phyloP scores from a whole-genome alignment of 2,329 filamentous ascomycete species.

The Pseudogymnoascus sp. region DNA sequence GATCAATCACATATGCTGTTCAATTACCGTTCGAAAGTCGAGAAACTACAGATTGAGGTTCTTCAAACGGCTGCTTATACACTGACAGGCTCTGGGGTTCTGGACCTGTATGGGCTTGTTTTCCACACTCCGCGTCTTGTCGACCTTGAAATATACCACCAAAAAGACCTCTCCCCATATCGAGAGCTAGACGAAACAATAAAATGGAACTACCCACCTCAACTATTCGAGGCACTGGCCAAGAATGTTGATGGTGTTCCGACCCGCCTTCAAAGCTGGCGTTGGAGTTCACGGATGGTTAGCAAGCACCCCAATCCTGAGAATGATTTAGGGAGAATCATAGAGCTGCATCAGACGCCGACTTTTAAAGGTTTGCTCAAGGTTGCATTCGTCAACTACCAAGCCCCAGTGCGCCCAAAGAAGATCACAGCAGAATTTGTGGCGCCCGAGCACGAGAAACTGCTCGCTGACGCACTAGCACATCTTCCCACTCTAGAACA shows the following conservation, averaged over 20 bases:
- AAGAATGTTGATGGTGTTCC: slow-evolving; percentile 25
- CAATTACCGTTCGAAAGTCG: slow-evolving; percentile 66
- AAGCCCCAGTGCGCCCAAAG: slow-evolving; percentile 40
- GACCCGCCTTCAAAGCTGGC: slow-evolving; percentile 44
- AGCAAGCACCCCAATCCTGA: slow-evolving; percentile 39
- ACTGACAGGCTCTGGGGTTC: slow-evolving; percentile 44
- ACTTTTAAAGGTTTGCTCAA: slow-evolving; percentile 51
- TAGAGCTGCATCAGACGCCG: slow-evolving; percentile 44
- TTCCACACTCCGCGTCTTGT: slow-evolving; percentile 58
- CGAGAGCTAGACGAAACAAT: slow-evolving; percentile 47
- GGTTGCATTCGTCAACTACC: slow-evolving; percentile 57
- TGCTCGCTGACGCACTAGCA: slow-evolving; percentile 37
- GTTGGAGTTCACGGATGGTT: slow-evolving; percentile 52
- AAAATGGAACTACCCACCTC: slow-evolving; percentile 62
- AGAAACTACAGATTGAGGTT: slow-evolving; percentile 62
- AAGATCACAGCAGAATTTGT: slow-evolving; percentile 25
- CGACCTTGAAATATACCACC: slow-evolving; percentile 65
- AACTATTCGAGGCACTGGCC: slow-evolving; percentile 58
- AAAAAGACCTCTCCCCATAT: slow-evolving; percentile 61
- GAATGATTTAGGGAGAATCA: slow-evolving; percentile 33
- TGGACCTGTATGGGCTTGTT: slow-evolving; percentile 53
- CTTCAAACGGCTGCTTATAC: slow-evolving; percentile 47
- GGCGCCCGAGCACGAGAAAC: slow-evolving; percentile 32
- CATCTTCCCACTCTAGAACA: slow-evolving; percentile 57
- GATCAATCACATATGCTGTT: slow-evolving; percentile 26